Base-by-base conservation (phyloP, 176 grass and related monocot species). In the Luzula sylvatica region DNA sequence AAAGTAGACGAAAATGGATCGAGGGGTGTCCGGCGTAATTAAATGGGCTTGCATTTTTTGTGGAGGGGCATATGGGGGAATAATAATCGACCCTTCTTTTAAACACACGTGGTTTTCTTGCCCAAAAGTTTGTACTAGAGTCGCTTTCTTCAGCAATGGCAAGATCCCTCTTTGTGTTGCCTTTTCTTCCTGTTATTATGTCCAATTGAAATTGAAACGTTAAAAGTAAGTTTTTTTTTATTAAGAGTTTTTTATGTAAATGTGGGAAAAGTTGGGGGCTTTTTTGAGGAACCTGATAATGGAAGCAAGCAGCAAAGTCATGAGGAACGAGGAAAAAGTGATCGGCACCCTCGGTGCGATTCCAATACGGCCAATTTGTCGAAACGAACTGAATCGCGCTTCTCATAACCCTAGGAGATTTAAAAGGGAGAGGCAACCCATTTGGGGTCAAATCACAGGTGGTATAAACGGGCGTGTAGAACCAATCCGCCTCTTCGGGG, bases 21-120 rank as follows among this genome's bases (percentile, higher is more conserved):
- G 87, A 30, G 77, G 80, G 35, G 77, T 86, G 47, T 85, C 77
- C 4, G 61, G 73, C 22, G 81, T 67, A 9, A 85, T 78, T 54
- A 93, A 68, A 58, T 93, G 87, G 20, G 87, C 81, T 55, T 93
- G 87, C 87, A 85, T 93, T 62, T 93, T 93, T 65, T 86, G 81
- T 20, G 87, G 81, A 50, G 81, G 87, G 12, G 87, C 87, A 81
- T 75, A 93, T 64, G 87, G 87, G 25, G 87, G 87, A 67, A 93
- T 93, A 4, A 67, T 83, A 26, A 93, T 86, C 50, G 87, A 93
- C 18, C 77, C 87, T 55, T 85, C 87, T 50, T 93, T 93, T 69
- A 93, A 72, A 55, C 87, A 93, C 19, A 93, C 81, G 55, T 93
- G 87, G 66, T 86, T 93, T 47, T 71, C 72, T 71, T 93, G 87